Base-by-base conservation (phyloP, 2,329 filamentous ascomycete species). In the Aspergillus sp. region DNA sequence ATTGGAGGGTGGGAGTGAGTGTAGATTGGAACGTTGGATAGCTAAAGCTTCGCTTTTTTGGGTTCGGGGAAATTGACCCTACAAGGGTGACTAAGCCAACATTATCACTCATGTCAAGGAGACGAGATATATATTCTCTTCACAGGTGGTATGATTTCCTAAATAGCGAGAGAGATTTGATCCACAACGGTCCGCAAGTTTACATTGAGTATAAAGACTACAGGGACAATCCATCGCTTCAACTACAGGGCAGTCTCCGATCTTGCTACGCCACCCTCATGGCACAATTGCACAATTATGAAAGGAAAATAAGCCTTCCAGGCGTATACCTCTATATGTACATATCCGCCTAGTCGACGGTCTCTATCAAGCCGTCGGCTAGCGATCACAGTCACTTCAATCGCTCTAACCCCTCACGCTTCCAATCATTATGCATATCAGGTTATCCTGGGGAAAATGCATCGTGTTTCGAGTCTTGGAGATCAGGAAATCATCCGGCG, bases 251-350 rank as follows among this genome's bases (percentile, higher is more conserved):
- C 19, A 37, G 24, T 11, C 39, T 31, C 40, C 27, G 23, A 9
- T 33, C 27, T 24, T 14, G 43, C 50, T 52, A 33, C 40, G 17
- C 27, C 17, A 9, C 45, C 12, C 7, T 27, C 47, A 40, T 12
- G 35, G 19, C 41, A 45, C 6, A 37, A 39, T 40, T 31, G 39
- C 50, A 50, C 27, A 37, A 37, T 21, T 48, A 40, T 19, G 50
- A 57, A 58, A 53, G 45, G 45, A 49, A 48, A 50, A 35, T 37
- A 44, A 56, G 40, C 46, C 46, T 59, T 51, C 54, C 56, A 50
- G 63, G 61, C 62, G 61, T 62, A 67, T 66, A 62, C 58, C 61
- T 66, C 62, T 68, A 68, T 68, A 67, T 68, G 66, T 68, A 68
- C 66, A 68, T 60, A 66, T 63, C 61, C 60, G 63, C 56, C 56